Percentiles rank a stretch among this genome's conserved stretches.
phyloP scores from a whole-genome alignment of 495 filamentous ascomycete species.

The Rhypophila decipiens region DNA sequence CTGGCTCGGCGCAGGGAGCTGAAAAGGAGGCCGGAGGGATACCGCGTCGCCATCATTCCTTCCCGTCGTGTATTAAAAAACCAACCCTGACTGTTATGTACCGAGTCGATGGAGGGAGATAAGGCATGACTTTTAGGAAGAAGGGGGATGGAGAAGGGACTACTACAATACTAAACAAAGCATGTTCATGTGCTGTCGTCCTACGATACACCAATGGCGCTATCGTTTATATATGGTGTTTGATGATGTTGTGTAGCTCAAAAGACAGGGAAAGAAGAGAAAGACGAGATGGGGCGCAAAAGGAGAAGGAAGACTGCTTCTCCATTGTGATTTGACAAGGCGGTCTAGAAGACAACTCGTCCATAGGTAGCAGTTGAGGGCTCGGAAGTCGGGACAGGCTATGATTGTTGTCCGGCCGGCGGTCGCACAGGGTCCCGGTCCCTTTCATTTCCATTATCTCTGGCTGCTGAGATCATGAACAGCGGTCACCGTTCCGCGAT shows the following conservation, averaged over 20 bases:
- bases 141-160: not conserved
- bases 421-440: not conserved
- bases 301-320: not conserved
- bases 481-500: not conserved
- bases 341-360: not conserved
- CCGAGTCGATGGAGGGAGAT: not conserved
- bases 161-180: not conserved
- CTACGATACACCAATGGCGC: too few relatives aligned
- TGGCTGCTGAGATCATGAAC: too few relatives aligned
- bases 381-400: not conserved
- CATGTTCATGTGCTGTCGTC: too few relatives aligned
- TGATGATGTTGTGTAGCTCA: too few relatives aligned
- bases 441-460: too few relatives aligned
- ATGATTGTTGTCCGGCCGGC: not conserved
- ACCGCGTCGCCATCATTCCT: constrained; percentile 10
- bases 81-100: too few relatives aligned
- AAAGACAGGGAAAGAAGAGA: not conserved
- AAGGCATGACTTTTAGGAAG: too few relatives aligned
- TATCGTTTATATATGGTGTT: too few relatives aligned
- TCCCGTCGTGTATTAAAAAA: not conserved
- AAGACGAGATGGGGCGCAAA: not conserved
- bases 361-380: not conserved
- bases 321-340: not conserved
- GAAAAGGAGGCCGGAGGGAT: constrained; percentile 1
- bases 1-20: not conserved